phyloP scores from a whole-genome alignment of 2,329 filamentous ascomycete genomes.

The Lachnellula arida region DNA sequence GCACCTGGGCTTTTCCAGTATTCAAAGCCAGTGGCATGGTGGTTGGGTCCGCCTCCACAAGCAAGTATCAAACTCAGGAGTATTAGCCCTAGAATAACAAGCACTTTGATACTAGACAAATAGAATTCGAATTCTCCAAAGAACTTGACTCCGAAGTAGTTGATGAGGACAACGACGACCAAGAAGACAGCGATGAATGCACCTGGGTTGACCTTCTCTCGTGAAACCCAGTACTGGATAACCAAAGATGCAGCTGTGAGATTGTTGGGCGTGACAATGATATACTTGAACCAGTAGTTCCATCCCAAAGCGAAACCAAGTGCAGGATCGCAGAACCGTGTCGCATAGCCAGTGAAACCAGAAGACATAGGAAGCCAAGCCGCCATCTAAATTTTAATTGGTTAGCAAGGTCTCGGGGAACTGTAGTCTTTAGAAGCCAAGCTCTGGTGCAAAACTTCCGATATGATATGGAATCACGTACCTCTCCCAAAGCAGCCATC shows the following conservation, averaged over 20 bases:
- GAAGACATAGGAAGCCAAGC: conserved; percentile 73
- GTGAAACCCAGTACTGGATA: conserved; percentile 69
- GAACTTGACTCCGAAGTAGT: conserved; percentile 48
- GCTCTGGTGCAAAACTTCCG: too few species aligned
- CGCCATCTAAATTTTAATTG: conserved; percentile 54
- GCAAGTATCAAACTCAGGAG: conserved; percentile 60
- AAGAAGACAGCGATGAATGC: conserved; percentile 74
- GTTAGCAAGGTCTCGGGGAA: conserved; percentile 47
- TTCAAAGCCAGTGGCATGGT: conserved; percentile 45
- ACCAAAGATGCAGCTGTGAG: conserved; percentile 73
- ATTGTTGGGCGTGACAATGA: conserved; percentile 81
- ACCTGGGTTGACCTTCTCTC: conserved; percentile 65
- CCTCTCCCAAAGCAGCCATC: conserved; percentile 74
- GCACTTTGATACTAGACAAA: conserved; percentile 61
- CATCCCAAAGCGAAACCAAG: conserved; percentile 65
- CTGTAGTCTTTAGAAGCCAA: conserved; percentile 31
- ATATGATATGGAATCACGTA: too few species aligned
- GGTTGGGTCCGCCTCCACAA: conserved; percentile 59
- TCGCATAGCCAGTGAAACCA: conserved; percentile 77
- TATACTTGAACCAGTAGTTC: conserved; percentile 48
- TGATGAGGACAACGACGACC: conserved; percentile 58
- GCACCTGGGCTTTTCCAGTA: conserved; percentile 45
- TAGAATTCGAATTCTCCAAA: conserved; percentile 50
- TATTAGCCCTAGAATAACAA: conserved; percentile 62
- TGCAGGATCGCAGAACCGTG: conserved; percentile 73